Percentiles rank a stretch among this genome's conserved stretches.
phyloP scores from a whole-genome alignment of 2,329 filamentous ascomycete species.

The Aspergillus udagawae region DNA sequence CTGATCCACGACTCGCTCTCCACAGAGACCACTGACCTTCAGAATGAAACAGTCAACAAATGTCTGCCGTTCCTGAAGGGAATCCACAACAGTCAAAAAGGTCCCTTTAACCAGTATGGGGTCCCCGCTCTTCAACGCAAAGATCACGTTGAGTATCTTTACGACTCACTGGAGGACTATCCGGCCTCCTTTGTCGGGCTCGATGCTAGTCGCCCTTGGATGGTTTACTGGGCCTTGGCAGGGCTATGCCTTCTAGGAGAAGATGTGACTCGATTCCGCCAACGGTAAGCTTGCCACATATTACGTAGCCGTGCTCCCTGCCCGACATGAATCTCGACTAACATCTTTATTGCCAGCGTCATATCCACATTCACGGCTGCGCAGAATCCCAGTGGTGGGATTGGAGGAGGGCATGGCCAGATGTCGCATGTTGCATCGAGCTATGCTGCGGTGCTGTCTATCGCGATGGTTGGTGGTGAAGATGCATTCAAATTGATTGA shows the following conservation, averaged over 20 bases:
- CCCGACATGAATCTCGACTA: constrained; percentile 4
- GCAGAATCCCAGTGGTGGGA: constrained; percentile 80
- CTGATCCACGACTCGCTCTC: constrained; percentile 61
- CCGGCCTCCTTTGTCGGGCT: constrained; percentile 67
- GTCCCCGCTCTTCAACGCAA: constrained; percentile 69
- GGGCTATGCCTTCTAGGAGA: constrained; percentile 72
- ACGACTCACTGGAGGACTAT: constrained; percentile 53
- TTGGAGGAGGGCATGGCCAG: constrained; percentile 91
- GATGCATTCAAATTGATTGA: constrained; percentile 73
- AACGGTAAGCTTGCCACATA: constrained; percentile 45
- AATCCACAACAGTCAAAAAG: constrained; percentile 46
- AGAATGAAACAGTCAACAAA: constrained; percentile 64
- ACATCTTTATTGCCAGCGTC: constrained; percentile 43
- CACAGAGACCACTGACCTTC: constrained; percentile 65
- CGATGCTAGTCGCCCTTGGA: constrained; percentile 88
- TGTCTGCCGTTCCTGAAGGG: constrained; percentile 65
- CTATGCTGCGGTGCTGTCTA: constrained; percentile 76
- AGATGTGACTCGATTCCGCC: constrained; percentile 62
- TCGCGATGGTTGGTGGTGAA: constrained; percentile 73
- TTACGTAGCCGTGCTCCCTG: constrained; percentile 2
- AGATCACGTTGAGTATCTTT: constrained; percentile 48
- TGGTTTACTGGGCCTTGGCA: constrained; percentile 86
- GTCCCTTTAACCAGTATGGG: constrained; percentile 64
- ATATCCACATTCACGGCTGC: constrained; percentile 72
- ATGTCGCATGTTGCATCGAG: constrained; percentile 82